Percentiles rank a stretch among this genome's conserved stretches.
Conservation (phyloP, 176 grass and related monocot genomes). For the Oryza meyeriana region DNA sequence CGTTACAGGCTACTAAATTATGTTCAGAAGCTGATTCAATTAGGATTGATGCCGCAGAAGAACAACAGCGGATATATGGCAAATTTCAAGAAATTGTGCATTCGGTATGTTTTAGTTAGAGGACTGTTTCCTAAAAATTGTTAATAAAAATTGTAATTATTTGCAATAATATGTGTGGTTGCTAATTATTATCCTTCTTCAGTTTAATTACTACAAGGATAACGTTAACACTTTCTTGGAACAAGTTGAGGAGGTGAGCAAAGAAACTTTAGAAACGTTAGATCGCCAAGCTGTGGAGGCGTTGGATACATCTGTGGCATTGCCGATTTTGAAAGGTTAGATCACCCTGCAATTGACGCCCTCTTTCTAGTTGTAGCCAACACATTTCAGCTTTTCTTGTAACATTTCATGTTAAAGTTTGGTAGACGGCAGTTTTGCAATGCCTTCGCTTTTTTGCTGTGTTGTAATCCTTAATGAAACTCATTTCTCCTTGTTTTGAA, state of each 20-base stretch:
- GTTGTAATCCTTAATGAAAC: no score
- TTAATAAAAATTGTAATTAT: not conserved
- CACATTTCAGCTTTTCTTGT: no score
- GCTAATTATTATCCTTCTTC: constrained; percentile 19
- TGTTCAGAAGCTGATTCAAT: constrained; percentile 32
- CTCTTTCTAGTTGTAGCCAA: not conserved
- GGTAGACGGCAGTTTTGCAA: no score
- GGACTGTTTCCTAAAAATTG: not conserved
- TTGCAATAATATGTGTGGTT: not conserved
- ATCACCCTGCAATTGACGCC: not conserved
- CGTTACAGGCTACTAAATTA: constrained; percentile 42
- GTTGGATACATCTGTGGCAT: not conserved
- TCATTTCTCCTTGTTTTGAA: no score
- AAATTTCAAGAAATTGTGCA: constrained; percentile 47
- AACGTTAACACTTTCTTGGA: constrained; percentile 17
- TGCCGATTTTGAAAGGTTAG: not conserved
- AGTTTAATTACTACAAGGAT: constrained; percentile 45
- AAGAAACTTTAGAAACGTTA: not conserved
- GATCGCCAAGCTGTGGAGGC: not conserved
- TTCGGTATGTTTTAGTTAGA: constrained; percentile 36
- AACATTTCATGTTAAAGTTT: no score
- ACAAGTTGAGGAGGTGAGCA: constrained; percentile 36
- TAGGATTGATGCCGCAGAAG: constrained; percentile 8
- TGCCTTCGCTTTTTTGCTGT: no score
- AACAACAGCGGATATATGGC: constrained; percentile 36